These are phyloP conservation scores for Leptodermis oblonga DNA, from an alignment of 257 asterid species.

Conservation along the genomic window DNA sequence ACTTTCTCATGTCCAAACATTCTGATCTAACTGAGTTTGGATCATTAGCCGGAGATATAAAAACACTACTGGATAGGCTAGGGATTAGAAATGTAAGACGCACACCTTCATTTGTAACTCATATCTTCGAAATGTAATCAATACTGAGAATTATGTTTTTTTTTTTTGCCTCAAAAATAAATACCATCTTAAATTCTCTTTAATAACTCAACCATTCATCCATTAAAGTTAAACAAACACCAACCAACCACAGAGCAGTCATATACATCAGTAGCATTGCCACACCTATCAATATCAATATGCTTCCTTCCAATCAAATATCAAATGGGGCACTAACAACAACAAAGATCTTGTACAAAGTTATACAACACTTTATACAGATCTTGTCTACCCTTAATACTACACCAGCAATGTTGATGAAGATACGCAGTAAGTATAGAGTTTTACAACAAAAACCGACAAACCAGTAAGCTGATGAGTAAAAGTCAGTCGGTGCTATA, in stretches of 20 bases:
- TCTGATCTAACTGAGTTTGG: too few species aligned
- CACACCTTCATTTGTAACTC: too few species aligned
- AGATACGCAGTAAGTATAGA: slow-evolving; percentile 18
- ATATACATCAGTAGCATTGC: background rate
- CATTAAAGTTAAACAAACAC: background rate
- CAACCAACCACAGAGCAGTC: background rate
- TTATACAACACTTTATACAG: slow-evolving; percentile 17
- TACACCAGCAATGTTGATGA: slow-evolving; percentile 3
- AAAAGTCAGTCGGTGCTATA: slow-evolving; percentile 31
- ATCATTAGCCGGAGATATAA: too few species aligned
- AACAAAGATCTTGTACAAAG: background rate
- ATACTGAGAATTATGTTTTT: too few species aligned
- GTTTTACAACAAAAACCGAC: slow-evolving; percentile 24
- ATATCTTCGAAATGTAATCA: too few species aligned
- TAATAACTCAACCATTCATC: slow-evolving; percentile 1
- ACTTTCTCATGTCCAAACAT: too few species aligned
- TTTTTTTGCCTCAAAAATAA: too few species aligned
- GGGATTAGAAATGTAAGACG: too few species aligned
- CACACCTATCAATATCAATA: too few species aligned
- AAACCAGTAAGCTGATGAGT: slow-evolving; percentile 25
- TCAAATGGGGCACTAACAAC: background rate
- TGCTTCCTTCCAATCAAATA: background rate
- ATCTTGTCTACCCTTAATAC: slow-evolving; percentile 12
- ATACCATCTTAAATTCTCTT: too few species aligned
- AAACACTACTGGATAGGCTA: too few species aligned